Evolutionary conservation across 768 basidiomycete genomes (phyloP).

Genomic region (Tylopilus sp.): DNA sequence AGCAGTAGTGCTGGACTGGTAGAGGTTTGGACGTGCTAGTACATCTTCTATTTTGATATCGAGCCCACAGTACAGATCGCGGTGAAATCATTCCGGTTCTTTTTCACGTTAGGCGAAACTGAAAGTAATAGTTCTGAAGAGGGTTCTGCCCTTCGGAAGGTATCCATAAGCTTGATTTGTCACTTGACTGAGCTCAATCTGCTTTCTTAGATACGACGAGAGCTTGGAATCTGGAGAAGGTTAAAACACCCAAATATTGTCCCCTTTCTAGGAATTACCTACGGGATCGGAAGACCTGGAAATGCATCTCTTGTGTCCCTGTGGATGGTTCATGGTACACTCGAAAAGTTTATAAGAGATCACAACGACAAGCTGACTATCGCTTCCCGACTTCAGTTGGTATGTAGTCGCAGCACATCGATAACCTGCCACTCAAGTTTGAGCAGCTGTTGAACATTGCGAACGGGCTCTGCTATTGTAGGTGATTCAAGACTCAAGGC

Average conservation of each 20-base stretch:
- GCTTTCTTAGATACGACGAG: neutral
- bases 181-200: neutral
- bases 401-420: neutral
- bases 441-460: slow-evolving; percentile 3
- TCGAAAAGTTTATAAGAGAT: neutral
- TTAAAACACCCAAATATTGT: slow-evolving; percentile 1
- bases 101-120: neutral
- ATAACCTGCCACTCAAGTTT: too few relatives aligned
- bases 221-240: slow-evolving; percentile 3
- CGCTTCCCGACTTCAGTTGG: neutral
- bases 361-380: neutral
- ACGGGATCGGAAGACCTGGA: slow-evolving; percentile 2
- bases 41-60: neutral
- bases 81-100: slow-evolving; percentile 6
- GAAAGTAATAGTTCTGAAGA: neutral
- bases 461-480: slow-evolving; percentile 3
- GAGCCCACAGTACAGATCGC: slow-evolving; percentile 1
- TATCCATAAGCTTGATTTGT: too few relatives aligned
- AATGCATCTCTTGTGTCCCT: neutral
- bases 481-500: too few relatives aligned
- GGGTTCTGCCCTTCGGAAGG: neutral
- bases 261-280: neutral
- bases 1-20: neutral
- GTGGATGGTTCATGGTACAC: slow-evolving; percentile 4
- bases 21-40: neutral